Percentiles rank a stretch among this genome's conserved stretches.
Evolutionary conservation across 257 asterid genomes (phyloP).

Genomic region (Gentiana dahurica): DNA sequence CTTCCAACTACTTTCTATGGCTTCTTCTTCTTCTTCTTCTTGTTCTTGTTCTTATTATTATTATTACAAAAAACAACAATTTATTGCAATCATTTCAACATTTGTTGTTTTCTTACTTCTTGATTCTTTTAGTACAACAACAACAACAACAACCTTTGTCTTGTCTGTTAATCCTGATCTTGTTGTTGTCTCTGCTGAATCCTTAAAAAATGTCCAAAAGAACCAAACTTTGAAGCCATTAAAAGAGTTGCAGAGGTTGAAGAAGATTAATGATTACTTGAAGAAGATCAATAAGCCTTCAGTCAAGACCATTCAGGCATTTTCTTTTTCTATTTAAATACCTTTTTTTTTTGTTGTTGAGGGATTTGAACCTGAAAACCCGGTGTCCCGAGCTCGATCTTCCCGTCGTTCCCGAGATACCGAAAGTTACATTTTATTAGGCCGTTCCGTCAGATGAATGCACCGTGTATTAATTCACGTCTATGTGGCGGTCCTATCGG

Average conservation of each 20-base stretch:
- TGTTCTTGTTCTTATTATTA: slow-evolving; percentile 12
- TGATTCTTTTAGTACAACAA: slow-evolving; percentile 8
- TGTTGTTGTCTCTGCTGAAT: slow-evolving; percentile 2
- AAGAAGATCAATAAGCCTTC: slow-evolving; percentile 74
- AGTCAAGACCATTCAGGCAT: slow-evolving; percentile 67
- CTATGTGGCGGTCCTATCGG: too few species aligned
- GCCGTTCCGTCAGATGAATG: too few species aligned
- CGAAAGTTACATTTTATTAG: too few species aligned
- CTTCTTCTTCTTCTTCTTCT: slow-evolving; percentile 23
- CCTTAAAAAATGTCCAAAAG: slow-evolving; percentile 5
- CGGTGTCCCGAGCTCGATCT: too few species aligned
- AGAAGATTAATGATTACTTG: slow-evolving; percentile 43
- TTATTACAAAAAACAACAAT: slow-evolving; percentile 11
- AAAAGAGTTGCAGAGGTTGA: slow-evolving; percentile 34
- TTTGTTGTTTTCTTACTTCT: slow-evolving; percentile 45
- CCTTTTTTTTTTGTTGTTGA: not conserved
- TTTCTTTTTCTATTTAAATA: not conserved
- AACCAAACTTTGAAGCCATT: slow-evolving; percentile 57
- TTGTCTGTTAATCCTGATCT: slow-evolving; percentile 3
- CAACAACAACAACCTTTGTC: not conserved
- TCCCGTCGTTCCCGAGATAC: too few species aligned
- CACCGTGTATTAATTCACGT: too few species aligned
- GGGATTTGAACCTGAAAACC: too few species aligned
- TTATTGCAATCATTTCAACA: slow-evolving; percentile 38
- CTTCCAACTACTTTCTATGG: slow-evolving; percentile 18